Evolutionary conservation across 129 eudicot species (phyloP), one percentile per base, ranked within the genome.

Genomic region (Mikania micrantha): DNA sequence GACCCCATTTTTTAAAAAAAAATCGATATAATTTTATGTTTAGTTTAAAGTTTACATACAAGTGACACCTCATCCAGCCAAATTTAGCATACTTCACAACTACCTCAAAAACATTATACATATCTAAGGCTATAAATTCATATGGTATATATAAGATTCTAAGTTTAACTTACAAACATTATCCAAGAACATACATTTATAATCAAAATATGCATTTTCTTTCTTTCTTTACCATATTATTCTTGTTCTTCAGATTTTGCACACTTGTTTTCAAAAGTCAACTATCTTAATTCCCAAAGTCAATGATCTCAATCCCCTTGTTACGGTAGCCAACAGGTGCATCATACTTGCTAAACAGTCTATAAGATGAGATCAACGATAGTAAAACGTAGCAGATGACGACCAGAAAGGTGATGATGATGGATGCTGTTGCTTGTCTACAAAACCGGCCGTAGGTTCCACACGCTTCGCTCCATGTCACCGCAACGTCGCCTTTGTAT

Each of bases 291-390:
- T 60, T 62, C 17, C 82, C 77, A 24, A 75, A 88, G 61, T 72
- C 76, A 29, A 87, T 68, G 24, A 74, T 61, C 72, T 92, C 85
- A 7, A 81, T 77, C 31, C 85, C 91, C 69, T 88, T 85, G 74
- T 70, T 68, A 22, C 13, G 58, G 42, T 71, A 75, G 64, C 67
- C 79, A 22, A 78, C 69, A 9, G 98, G 98, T 22, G 91, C 90
- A 54, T 92, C 98, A 67, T 80, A 92, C 56, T 79, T 89, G 90
- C 91, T 88, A 79, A 92, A 92, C 32, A 92, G 84, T 58, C 95
- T 67, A 67, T 92, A 92, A 10, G 98, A 88, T 3, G 96, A 92
- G 39, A 92, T 77, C 7, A 88, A 84, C 0, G 96, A 86, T 28
- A 92, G 80, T 39, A 77, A 78, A 25, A 81, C 84, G 31, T 92